Base-by-base conservation (phyloP, 2,329 filamentous ascomycete species). In the Trichoderma aggressivum region DNA sequence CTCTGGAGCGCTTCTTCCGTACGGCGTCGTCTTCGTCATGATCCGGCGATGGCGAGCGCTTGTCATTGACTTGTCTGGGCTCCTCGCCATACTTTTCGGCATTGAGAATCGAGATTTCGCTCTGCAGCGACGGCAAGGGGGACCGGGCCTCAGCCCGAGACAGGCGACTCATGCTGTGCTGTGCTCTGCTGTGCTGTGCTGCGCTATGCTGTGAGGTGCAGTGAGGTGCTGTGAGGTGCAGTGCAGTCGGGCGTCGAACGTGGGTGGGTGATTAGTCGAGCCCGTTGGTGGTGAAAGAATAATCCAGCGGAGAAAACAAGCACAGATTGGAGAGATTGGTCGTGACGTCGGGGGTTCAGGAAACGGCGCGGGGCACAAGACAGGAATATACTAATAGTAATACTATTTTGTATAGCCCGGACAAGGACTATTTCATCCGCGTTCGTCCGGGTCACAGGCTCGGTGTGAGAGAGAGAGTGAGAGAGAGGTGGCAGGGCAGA, bases 1-100 rank as follows among this genome's bases (percentile, higher is more conserved):
- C 93, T 77, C 93, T 86, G 21, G 89, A 84, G 75, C 91, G 89
- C 79, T 88, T 90, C 75, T 84, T 85, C 61, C 84, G 82, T 64
- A 84, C 83, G 3, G 82, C 82, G 1, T 85, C 82, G 1, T 82
- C 81, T 1, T 81, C 79, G 1, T 73, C 76, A 18, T 77, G 62
- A 8, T 75, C 76, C 6, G 74, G 73, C 11, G 58, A 50, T 26
- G 72, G 73, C 8, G 74, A 55, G n/a, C 78, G 74, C 70, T 80
- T 80, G 36, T 34, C 55, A 18, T 70, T 63, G 39, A 21, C 16
- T 3, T n/a, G 11, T 28, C 28, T 43, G 7, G 70, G 67, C 30
- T 30, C 66, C 26, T 71, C 58, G 11, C 60, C 56, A 21, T 72
- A 71, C 68, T 47, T 30, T 34, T 72, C 71, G 30, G 68, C 71